phyloP scores from a whole-genome alignment of 1,284 basidiomycete species.

The Golubevia sp. region DNA sequence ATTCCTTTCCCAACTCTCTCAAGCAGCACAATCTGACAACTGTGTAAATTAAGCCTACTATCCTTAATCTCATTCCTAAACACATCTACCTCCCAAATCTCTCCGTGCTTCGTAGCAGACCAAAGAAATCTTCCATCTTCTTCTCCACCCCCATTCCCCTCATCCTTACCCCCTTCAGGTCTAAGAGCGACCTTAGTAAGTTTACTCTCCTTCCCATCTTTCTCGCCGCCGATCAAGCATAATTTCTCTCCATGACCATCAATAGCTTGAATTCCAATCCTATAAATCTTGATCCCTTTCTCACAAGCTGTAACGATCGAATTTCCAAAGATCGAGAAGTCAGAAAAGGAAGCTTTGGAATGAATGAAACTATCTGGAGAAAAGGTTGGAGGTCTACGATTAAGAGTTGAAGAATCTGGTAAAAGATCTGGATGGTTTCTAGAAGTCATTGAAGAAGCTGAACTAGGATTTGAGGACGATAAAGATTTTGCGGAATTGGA shows the following conservation, averaged over 20 bases:
- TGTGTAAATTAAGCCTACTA: slow-evolving; percentile 33
- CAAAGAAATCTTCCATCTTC: slow-evolving; percentile 36
- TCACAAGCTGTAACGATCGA: slow-evolving; percentile 32
- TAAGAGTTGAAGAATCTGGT: slow-evolving; percentile 26
- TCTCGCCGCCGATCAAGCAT: slow-evolving; percentile 28
- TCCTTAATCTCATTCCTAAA: slow-evolving; percentile 22
- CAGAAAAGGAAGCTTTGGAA: slow-evolving; percentile 22
- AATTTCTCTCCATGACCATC: slow-evolving; percentile 30
- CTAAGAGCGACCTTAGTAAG: slow-evolving; percentile 32
- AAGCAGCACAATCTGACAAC: slow-evolving; percentile 34
- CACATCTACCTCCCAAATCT: slow-evolving; percentile 49
- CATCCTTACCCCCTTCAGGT: slow-evolving; percentile 1
- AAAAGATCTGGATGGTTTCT: slow-evolving; percentile 9
- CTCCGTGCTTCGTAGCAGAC: slow-evolving; percentile 49
- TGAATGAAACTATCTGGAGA: slow-evolving; percentile 22
- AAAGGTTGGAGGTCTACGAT: slow-evolving; percentile 29
- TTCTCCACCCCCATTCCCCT: not conserved
- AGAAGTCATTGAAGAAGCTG: no score
- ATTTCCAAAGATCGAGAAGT: slow-evolving; percentile 29
- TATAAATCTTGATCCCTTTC: slow-evolving; percentile 40
- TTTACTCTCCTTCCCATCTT: slow-evolving; percentile 30
- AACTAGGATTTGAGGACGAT: no score
- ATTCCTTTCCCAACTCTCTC: slow-evolving; percentile 37
- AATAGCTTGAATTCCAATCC: slow-evolving; percentile 26
- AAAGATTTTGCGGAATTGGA: no score